Percentiles rank a stretch among this genome's conserved stretches.
Conservation (phyloP, 495 filamentous ascomycete species). For the Parachaetomium inaequale region DNA sequence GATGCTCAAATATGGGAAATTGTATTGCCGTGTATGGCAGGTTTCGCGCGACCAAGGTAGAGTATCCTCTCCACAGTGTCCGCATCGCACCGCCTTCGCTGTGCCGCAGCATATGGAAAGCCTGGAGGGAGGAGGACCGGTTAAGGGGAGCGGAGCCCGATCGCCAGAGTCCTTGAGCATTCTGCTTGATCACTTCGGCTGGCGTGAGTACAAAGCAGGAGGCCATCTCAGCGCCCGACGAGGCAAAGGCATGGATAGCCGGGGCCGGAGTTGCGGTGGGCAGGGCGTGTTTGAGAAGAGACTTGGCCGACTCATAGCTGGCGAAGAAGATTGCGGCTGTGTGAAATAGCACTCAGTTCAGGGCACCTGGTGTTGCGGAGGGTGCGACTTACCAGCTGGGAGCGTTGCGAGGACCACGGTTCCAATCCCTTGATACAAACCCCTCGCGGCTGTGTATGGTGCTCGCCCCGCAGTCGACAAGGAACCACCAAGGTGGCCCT, state of each 20-base stretch:
- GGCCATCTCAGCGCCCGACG: constrained; percentile 69
- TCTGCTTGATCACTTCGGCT: constrained; percentile 89
- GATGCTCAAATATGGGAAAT: constrained; percentile 78
- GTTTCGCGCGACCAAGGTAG: constrained; percentile 72
- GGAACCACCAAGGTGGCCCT: constrained; percentile 53
- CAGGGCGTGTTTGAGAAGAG: constrained; percentile 37
- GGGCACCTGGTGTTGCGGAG: neutral
- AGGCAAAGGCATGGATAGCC: constrained; percentile 65
- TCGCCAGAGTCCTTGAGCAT: constrained; percentile 67
- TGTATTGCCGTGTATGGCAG: constrained; percentile 83
- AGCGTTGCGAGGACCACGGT: constrained; percentile 85
- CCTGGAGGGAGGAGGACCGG: constrained; percentile 42
- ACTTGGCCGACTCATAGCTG: constrained; percentile 75
- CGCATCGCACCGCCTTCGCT: constrained; percentile 29
- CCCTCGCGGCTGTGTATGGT: constrained; percentile 49
- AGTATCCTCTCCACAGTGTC: constrained; percentile 72
- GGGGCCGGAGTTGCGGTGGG: constrained; percentile 54
- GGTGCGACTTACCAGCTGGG: constrained; percentile 61
- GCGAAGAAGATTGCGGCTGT: constrained; percentile 88
- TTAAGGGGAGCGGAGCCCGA: constrained; percentile 4
- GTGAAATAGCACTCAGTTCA: neutral
- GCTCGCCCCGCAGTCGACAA: constrained; percentile 43
- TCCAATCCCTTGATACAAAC: constrained; percentile 84
- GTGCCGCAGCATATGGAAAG: constrained; percentile 38
- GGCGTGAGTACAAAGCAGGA: constrained; percentile 84